Percentiles rank a stretch among this genome's conserved stretches.
Evolutionary conservation across 768 basidiomycete genomes (phyloP).

Genomic region (Leccinum barrowsii): DNA sequence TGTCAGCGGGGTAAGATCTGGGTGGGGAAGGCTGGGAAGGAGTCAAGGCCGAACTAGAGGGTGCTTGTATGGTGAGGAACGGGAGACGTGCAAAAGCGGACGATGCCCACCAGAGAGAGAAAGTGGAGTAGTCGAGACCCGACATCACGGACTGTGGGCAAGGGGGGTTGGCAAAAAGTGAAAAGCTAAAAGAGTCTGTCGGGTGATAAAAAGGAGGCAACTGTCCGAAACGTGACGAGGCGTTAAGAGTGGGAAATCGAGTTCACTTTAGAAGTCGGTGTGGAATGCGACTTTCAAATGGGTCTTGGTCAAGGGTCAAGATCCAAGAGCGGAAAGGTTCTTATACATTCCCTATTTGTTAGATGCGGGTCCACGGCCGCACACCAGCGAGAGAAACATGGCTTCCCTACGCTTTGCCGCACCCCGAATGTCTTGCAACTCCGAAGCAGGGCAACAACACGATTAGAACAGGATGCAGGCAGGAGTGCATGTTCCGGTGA

Average conservation of each 20-base stretch:
- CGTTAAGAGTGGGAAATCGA: conserved; percentile 11
- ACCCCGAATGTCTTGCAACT: conserved; percentile 29
- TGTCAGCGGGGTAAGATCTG: conserved; percentile 29
- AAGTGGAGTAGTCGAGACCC: conserved; percentile 26
- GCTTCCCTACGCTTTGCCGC: conserved; percentile 26
- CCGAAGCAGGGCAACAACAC: conserved; percentile 31
- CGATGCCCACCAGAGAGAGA: conserved; percentile 22
- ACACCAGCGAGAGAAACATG: conserved; percentile 25
- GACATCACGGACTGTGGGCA: conserved; percentile 15
- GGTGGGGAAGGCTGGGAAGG: conserved; percentile 21
- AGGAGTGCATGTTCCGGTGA: conserved; percentile 28
- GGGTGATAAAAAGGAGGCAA: conserved; percentile 5
- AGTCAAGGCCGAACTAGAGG: conserved; percentile 25
- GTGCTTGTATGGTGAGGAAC: conserved; percentile 2
- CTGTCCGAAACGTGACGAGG: background rate
- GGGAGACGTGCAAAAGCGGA: background rate
- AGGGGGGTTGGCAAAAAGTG: background rate
- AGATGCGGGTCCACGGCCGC: conserved; percentile 20
- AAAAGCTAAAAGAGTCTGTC: conserved; percentile 1
- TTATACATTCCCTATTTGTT: conserved; percentile 26
- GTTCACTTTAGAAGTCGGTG: conserved; percentile 17
- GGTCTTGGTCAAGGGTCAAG: conserved; percentile 24
- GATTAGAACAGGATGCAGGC: conserved; percentile 31
- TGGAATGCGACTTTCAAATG: conserved; percentile 20
- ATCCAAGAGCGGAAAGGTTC: conserved; percentile 23